Conservation (phyloP, 345 rosid genomes). For the Lumnitzera racemosa region DNA sequence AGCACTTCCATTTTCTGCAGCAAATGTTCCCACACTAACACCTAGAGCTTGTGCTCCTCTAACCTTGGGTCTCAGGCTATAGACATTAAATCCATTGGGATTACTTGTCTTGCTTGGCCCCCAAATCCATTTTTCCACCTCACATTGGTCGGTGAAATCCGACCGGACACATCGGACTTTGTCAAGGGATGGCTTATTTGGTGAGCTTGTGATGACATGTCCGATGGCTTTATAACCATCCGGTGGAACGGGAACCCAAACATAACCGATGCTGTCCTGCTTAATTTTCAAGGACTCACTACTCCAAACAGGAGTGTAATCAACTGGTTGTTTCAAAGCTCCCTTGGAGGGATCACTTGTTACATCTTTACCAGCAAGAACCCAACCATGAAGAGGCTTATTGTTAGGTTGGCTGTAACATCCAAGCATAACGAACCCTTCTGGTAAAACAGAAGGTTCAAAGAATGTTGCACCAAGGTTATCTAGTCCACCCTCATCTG, state of each 20-base stretch:
- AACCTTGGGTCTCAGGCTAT: slow-evolving; percentile 8
- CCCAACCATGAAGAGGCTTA: slow-evolving; percentile 9
- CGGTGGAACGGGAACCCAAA: slow-evolving; percentile 17
- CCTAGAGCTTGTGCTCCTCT: slow-evolving; percentile 11
- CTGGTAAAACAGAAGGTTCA: slow-evolving; percentile 12
- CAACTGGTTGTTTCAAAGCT: slow-evolving; percentile 8
- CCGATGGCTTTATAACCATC: slow-evolving; percentile 13
- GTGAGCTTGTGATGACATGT: slow-evolving; percentile 5
- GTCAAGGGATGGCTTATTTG: slow-evolving; percentile 8
- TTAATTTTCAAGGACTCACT: slow-evolving; percentile 13
- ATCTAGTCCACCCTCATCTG: slow-evolving; percentile 16
- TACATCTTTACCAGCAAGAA: slow-evolving; percentile 14
- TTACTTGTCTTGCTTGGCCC: slow-evolving; percentile 5
- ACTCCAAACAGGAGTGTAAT: slow-evolving; percentile 13
- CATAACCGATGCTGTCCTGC: slow-evolving; percentile 15
- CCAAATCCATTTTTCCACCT: slow-evolving; percentile 15
- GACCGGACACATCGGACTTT: slow-evolving; percentile 9
- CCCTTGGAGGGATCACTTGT: neutral
- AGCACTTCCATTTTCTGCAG: slow-evolving; percentile 1
- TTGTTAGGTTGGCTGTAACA: slow-evolving; percentile 14
- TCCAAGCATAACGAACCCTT: slow-evolving; percentile 17
- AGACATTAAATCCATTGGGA: slow-evolving; percentile 10
- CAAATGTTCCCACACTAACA: slow-evolving; percentile 9
- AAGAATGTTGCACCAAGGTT: slow-evolving; percentile 17
- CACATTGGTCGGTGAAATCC: slow-evolving; percentile 13